Evolutionary conservation across 2,329 filamentous ascomycete species (phyloP).

Genomic region (Fonsecaea pugnacius): DNA sequence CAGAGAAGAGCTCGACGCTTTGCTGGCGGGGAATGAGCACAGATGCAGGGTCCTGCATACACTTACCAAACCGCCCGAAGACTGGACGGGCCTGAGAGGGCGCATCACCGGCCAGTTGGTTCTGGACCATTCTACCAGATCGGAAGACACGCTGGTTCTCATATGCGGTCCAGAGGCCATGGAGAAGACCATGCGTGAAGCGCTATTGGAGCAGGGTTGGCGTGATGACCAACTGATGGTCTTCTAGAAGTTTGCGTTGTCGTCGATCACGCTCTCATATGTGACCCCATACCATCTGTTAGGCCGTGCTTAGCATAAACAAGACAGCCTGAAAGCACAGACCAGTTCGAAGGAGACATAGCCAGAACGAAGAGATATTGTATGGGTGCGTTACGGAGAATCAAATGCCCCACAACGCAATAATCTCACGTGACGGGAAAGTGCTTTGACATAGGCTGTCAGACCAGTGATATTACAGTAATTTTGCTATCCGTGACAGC

Average conservation of each 20-base stretch:
- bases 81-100: conserved; percentile 72
- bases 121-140: conserved; percentile 57
- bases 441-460: too few relatives aligned
- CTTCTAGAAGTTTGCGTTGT: conserved; percentile 57
- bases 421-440: too few relatives aligned
- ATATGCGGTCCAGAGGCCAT: conserved; percentile 78
- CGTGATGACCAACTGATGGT: conserved; percentile 72
- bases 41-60: conserved; percentile 71
- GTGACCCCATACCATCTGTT: too few relatives aligned
- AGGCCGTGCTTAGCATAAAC: too few relatives aligned
- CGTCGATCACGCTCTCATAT: not conserved
- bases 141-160: conserved; percentile 66
- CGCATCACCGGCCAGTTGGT: conserved; percentile 68
- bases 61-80: conserved; percentile 65
- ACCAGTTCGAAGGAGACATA: too few relatives aligned
- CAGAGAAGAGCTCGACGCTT: conserved; percentile 69
- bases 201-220: conserved; percentile 70
- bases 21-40: conserved; percentile 59
- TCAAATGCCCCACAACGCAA: too few relatives aligned
- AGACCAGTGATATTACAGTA: not conserved
- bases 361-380: too few relatives aligned
- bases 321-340: too few relatives aligned
- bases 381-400: too few relatives aligned
- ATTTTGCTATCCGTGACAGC: conserved; percentile 21
- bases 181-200: conserved; percentile 67